phyloP scores from a whole-genome alignment of 2,329 filamentous ascomycete genomes.

The Alternaria sp. region DNA sequence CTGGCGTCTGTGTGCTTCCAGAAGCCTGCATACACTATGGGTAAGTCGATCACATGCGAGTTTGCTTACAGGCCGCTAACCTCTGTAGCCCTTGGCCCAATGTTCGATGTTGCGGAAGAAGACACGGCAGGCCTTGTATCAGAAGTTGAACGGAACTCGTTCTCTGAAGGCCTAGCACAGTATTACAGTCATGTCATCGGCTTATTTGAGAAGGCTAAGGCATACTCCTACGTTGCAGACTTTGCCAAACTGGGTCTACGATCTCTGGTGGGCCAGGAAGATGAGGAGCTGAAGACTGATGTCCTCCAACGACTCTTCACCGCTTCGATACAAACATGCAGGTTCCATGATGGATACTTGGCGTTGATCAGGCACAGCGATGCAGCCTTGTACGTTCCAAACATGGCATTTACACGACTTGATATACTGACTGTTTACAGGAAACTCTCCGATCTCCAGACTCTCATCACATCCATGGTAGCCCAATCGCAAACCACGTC shows the following conservation, averaged over 20 bases:
- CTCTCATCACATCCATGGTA: constrained; percentile 62
- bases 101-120: constrained; percentile 48
- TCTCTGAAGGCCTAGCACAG: constrained; percentile 76
- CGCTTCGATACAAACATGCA: constrained; percentile 77
- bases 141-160: constrained; percentile 72
- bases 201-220: constrained; percentile 79
- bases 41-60: constrained; percentile 60
- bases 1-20: constrained; percentile 79
- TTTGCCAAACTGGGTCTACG: constrained; percentile 77
- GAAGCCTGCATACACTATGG: constrained; percentile 81
- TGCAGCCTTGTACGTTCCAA: constrained; percentile 63
- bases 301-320: constrained; percentile 86
- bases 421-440: constrained; percentile 37
- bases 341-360: constrained; percentile 83
- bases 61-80: constrained; percentile 25
- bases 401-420: not conserved
- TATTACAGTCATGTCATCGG: constrained; percentile 89
- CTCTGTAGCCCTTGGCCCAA: constrained; percentile 39
- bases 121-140: constrained; percentile 69
- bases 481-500: constrained; percentile 44
- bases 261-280: constrained; percentile 38
- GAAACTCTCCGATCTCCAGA: constrained; percentile 74
- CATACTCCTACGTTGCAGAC: constrained; percentile 82
- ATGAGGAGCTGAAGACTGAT: constrained; percentile 47
- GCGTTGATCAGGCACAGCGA: constrained; percentile 78